Evolutionary conservation across 2,329 filamentous ascomycete genomes (phyloP).

Genomic region (Cercospora brassicicola): DNA sequence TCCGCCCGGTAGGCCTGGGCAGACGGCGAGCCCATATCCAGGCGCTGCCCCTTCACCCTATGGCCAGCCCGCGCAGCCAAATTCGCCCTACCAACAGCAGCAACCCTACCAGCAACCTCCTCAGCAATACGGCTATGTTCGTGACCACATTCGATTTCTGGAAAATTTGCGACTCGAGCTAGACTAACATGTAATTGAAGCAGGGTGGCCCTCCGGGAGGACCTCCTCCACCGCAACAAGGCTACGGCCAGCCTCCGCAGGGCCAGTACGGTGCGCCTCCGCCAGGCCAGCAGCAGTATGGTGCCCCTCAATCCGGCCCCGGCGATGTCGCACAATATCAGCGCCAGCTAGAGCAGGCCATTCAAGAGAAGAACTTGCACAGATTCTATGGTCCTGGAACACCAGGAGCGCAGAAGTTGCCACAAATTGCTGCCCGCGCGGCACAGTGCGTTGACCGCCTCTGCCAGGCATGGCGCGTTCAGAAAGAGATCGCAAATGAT

Average conservation of each 20-base stretch:
- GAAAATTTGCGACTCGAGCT: not conserved
- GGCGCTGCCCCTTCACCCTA: constrained; percentile 29
- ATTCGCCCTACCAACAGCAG: constrained; percentile 31
- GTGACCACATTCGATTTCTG: constrained; percentile 18
- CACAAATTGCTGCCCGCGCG: constrained; percentile 53
- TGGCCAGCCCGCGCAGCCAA: constrained; percentile 23
- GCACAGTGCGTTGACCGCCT: constrained; percentile 55
- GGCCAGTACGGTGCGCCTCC: constrained; percentile 36
- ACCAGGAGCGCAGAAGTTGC: constrained; percentile 46
- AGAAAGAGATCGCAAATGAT: constrained; percentile 62
- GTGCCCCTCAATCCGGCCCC: constrained; percentile 41
- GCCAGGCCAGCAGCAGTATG: constrained; percentile 36
- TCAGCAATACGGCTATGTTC: constrained; percentile 37
- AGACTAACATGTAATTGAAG: constrained; percentile 24
- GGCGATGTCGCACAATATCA: constrained; percentile 58
- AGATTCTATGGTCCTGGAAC: constrained; percentile 59
- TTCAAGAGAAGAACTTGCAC: constrained; percentile 62
- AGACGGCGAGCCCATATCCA: constrained; percentile 30
- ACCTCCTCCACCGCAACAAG: constrained; percentile 25
- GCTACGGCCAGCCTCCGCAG: constrained; percentile 25
- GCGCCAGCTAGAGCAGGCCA: constrained; percentile 55
- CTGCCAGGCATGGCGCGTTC: constrained; percentile 57
- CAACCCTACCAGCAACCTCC: constrained; percentile 31
- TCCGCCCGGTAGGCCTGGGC: constrained; percentile 27
- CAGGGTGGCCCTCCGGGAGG: constrained; percentile 27